phyloP scores from a whole-genome alignment of 2,329 filamentous ascomycete genomes.

The Colletotrichum phormii region DNA sequence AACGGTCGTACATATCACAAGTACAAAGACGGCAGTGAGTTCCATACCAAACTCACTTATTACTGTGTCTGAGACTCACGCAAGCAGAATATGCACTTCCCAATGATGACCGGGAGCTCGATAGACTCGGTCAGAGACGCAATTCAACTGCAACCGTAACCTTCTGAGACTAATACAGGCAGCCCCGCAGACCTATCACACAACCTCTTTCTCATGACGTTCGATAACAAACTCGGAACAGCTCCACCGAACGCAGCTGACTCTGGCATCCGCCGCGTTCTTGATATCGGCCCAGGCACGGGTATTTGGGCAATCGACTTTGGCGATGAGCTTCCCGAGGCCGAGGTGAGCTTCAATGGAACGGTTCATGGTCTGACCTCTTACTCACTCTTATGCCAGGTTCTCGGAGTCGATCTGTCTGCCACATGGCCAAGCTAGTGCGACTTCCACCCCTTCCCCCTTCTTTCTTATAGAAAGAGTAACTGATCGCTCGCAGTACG shows the following conservation, averaged over 20 bases:
- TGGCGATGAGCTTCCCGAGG: constrained; percentile 44
- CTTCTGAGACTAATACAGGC: not conserved
- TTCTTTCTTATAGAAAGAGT: not conserved
- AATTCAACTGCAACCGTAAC: too few species aligned
- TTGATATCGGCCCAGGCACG: constrained; percentile 41
- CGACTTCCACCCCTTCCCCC: constrained; percentile 61
- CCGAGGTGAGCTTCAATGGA: constrained; percentile 37
- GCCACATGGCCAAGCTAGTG: constrained; percentile 60
- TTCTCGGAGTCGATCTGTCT: constrained; percentile 66
- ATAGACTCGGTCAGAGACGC: constrained; percentile 10
- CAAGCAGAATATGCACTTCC: constrained; percentile 12
- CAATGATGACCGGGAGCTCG: constrained; percentile 19
- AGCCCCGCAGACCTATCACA: constrained; percentile 48
- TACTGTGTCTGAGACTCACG: not conserved
- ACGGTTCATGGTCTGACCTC: too few species aligned
- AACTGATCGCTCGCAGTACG: constrained; percentile 41
- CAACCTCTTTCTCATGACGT: constrained; percentile 46
- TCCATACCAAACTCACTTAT: not conserved
- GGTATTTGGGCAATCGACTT: constrained; percentile 43
- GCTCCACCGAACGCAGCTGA: constrained; percentile 40
- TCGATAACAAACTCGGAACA: constrained; percentile 44
- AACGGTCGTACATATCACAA: constrained; percentile 44
- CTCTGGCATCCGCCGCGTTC: constrained; percentile 26
- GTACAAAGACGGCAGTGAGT: constrained; percentile 42
- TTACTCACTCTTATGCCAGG: constrained; percentile 38